Evolutionary conservation across 2,329 filamentous ascomycete genomes (phyloP), one percentile per base, ranked within the genome.

Genomic region (Penicillium sp.): DNA sequence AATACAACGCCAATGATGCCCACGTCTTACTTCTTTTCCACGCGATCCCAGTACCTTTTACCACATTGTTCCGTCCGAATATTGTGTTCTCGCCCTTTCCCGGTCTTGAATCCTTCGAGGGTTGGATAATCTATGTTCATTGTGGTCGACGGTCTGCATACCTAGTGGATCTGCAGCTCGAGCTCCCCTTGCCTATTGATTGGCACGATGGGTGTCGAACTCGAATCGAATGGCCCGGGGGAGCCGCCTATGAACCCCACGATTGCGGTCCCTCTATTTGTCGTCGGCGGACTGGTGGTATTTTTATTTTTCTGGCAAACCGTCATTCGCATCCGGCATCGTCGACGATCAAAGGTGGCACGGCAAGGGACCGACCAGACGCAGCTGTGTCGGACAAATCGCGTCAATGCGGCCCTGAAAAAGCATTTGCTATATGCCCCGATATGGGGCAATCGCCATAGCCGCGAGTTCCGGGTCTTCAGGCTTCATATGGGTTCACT

Each of bases 401-500:
- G 43, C 0, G 3, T 58, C 1, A 57, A 53, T 8, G 55, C 62
- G 24, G 53, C 45, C 40, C 45, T 72, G 17, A 73, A 74, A 55
- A 70, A 66, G 51, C 59, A 73, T 54, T 13, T 74, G 4, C 56
- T 73, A 15, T 73, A 72, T 62, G 83, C 87, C 1, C 87, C 87
- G 8, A 70, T 91, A 13, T 77, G 81, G 63, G 77, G 77, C 50
- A 83, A 83, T 61, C 79, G 86, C 56, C 87, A 90, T 70, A 90
- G 89, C 61, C 75, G 78, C 22, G 82, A 85, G 61, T 78, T 87
- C 57, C 80, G 82, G 61, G 63, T 87, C 19, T 78, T 79, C 32
- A 79, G 79, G 9, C 71, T 85, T 61, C 82, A 83, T 61, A 80
- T 87, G 57, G 84, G 87, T 54, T 88, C 84, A 0, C 70, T 91